phyloP scores from a whole-genome alignment of 805 yeast species.

The Candida namnaoensis region DNA sequence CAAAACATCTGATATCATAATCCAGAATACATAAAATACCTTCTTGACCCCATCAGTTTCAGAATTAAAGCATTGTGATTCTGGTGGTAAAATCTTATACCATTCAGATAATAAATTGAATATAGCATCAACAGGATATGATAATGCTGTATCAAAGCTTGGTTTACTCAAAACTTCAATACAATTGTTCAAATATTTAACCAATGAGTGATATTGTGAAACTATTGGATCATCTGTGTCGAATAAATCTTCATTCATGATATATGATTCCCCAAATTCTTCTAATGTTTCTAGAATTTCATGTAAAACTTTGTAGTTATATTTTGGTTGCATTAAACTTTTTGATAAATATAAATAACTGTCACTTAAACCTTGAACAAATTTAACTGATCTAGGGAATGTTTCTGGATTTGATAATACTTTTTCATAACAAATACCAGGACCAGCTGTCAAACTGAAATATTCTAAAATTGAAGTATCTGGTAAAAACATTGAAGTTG shows the following conservation, averaged over 20 bases:
- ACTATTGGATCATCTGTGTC: slow-evolving; percentile 3
- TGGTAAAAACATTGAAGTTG: slow-evolving; percentile 6
- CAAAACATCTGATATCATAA: slow-evolving; percentile 6
- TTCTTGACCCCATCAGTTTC: slow-evolving; percentile 4
- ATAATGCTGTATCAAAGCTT: not conserved
- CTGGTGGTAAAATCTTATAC: slow-evolving; percentile 10
- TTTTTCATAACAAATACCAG: slow-evolving; percentile 7
- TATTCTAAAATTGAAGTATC: slow-evolving; percentile 7
- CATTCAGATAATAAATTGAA: slow-evolving; percentile 8
- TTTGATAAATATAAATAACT: slow-evolving; percentile 9
- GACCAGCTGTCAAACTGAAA: slow-evolving; percentile 11
- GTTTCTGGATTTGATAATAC: slow-evolving; percentile 7
- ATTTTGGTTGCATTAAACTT: slow-evolving; percentile 12
- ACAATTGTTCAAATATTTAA: not conserved
- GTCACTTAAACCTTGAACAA: slow-evolving; percentile 10
- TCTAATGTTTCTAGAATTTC: slow-evolving; percentile 10
- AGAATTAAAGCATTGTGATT: slow-evolving; percentile 7
- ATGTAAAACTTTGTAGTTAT: slow-evolving; percentile 7
- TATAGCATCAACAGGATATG: slow-evolving; percentile 11
- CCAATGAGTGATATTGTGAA: slow-evolving; percentile 2
- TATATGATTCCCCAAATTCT: slow-evolving; percentile 10
- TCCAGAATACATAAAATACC: slow-evolving; percentile 12
- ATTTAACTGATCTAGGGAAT: slow-evolving; percentile 6
- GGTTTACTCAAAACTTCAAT: not conserved
- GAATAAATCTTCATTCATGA: slow-evolving; percentile 1